Base-by-base conservation (phyloP, 2,329 filamentous ascomycete species). In the Chaetomiaceae sp. region DNA sequence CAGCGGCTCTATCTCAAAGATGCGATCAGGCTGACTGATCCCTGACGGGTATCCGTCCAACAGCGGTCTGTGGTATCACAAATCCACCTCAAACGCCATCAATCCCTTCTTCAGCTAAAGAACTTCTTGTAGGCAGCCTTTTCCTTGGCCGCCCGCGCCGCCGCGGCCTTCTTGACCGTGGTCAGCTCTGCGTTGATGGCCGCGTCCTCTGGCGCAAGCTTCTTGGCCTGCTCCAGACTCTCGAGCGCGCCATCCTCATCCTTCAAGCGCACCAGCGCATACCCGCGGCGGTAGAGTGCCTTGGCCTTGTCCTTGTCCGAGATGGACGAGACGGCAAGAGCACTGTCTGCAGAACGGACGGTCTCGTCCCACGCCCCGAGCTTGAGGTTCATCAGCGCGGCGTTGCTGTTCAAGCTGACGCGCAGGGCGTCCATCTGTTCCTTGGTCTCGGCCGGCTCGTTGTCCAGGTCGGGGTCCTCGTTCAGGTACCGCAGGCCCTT, bases 101-200 rank as follows among this genome's bases (percentile, higher is more conserved):
- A 8, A 14, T 8, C 2, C 27, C 27, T 31, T n/a, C 29, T 14
- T 51, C 43, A 54, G 42, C 36, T 38, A 15, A 97, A 97, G 73
- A 95, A 94, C 75, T 95, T 97, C 75, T 87, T 88, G 69, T 92
- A 95, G 6, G 86, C 87, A 63, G 88, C 89, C 81, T 91, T 95
- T 77, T 96, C 89, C 82, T 91, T 95, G 69, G 88, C 87, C 58
- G 83, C 79, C 57, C 87, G 81, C 54, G 86, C 88, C 11, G 83
- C 79, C 23, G 87, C 81, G 64, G 79, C 83, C 75, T 86, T 86
- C 81, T 91, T 95, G 48, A 94, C 84, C n/a, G 78, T 73, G 17
- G 81, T 79, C 51, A 95, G 78, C 74, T 96, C 91, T 64, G 83
- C 87, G 56, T 76, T 71, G 60, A 97, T 83, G 43, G 82, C 88